A percentile compares a stretch with the other conserved stretches of the same genome.
phyloP scores from a whole-genome alignment of 2,329 filamentous ascomycete species.

The Ustulina deusta region DNA sequence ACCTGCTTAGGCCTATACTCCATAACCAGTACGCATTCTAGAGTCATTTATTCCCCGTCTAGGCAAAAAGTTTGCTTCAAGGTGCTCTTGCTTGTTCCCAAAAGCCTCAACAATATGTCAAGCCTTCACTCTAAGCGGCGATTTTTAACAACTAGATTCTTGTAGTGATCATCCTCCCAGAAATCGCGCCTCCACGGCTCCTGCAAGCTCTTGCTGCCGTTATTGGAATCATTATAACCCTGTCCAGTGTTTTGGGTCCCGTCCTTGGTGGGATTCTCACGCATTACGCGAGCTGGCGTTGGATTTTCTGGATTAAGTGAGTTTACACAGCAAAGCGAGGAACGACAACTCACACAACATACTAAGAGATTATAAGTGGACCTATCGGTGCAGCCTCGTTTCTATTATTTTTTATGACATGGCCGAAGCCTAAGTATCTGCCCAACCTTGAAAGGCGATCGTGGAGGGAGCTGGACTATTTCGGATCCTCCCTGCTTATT shows the following conservation, averaged over 20 bases:
- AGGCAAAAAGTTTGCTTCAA: not conserved
- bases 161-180: constrained; percentile 63
- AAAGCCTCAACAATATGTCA: not conserved
- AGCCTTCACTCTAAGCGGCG: not conserved
- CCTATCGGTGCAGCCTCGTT: constrained; percentile 63
- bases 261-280: constrained; percentile 65
- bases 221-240: constrained; percentile 62
- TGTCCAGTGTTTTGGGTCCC: constrained; percentile 64
- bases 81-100: not conserved
- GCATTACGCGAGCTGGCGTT: constrained; percentile 63
- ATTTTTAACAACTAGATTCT: constrained; percentile 18
- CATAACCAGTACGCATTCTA: constrained; percentile 55
- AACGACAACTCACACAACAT: constrained; percentile 32
- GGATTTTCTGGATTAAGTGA: constrained; percentile 72
- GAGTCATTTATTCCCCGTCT: not conserved
- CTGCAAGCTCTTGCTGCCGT: constrained; percentile 60
- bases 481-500: constrained; percentile 66
- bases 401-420: constrained; percentile 60
- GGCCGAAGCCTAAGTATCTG: constrained; percentile 61
- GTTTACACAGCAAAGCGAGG: constrained; percentile 39
- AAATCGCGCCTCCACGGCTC: constrained; percentile 58
- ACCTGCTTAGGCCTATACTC: constrained; percentile 64
- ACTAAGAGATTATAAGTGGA: constrained; percentile 55
- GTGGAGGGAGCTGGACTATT: constrained; percentile 65
- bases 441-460: constrained; percentile 54